phyloP scores from a whole-genome alignment of 164 flowering plant genomes.

The Tetracentron sinense region DNA sequence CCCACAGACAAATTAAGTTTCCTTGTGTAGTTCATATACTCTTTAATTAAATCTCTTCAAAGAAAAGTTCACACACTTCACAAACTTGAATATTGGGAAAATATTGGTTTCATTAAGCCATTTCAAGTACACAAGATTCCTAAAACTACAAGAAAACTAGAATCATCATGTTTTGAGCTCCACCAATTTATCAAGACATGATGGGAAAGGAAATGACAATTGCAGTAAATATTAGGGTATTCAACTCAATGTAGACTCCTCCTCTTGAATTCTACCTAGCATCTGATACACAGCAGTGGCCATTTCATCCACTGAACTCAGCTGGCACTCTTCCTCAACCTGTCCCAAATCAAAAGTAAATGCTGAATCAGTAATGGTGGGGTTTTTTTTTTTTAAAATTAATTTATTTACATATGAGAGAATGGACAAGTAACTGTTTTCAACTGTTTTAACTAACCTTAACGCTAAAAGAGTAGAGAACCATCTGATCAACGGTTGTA shows the following conservation, averaged over 20 bases:
- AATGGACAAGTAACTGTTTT: background rate
- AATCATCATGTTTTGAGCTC: background rate
- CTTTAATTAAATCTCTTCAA: too few species aligned
- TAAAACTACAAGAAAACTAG: too few species aligned
- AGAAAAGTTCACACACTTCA: too few species aligned
- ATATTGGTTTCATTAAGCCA: too few species aligned
- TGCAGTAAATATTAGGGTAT: background rate
- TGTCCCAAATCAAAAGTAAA: slow-evolving; percentile 11
- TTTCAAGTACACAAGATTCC: too few species aligned
- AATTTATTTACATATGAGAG: background rate
- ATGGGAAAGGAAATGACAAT: background rate
- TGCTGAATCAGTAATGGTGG: background rate
- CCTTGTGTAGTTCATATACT: too few species aligned
- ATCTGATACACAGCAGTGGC: slow-evolving; percentile 53
- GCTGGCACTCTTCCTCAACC: slow-evolving; percentile 59
- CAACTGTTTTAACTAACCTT: slow-evolving; percentile 44
- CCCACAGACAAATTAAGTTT: too few species aligned
- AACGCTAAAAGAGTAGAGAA: slow-evolving; percentile 67
- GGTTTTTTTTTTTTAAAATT: too few species aligned
- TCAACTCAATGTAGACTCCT: slow-evolving; percentile 18
- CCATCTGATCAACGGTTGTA: slow-evolving; percentile 52
- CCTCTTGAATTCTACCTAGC: slow-evolving; percentile 41
- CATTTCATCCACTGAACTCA: slow-evolving; percentile 54
- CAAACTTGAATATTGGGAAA: too few species aligned
- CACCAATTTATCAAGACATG: background rate